These are phyloP conservation scores for Penicillium cinerascens DNA, from an alignment of 495 filamentous ascomycete genomes.

Conservation along the genomic window DNA sequence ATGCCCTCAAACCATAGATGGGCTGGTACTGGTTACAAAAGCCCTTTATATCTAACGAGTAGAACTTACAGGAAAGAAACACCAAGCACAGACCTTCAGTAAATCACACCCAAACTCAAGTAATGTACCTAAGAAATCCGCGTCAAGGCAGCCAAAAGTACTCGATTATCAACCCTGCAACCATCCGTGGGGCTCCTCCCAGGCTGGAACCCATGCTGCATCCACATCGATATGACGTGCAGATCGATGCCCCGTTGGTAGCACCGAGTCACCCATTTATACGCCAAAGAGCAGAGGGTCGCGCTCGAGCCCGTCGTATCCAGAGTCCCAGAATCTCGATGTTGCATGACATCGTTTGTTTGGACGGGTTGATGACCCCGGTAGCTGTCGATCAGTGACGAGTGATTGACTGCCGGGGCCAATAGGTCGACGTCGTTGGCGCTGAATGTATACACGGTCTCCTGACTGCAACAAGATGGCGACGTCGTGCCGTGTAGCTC, in stretches of 20 bases:
- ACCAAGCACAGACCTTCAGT: not conserved
- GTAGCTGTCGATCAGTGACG: not conserved
- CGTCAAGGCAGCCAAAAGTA: not conserved
- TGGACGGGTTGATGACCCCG: not conserved
- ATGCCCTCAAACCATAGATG: slow-evolving; percentile 1
- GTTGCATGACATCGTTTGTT: not conserved
- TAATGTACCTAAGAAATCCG: not conserved
- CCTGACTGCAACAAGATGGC: no score
- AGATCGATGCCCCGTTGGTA: not conserved
- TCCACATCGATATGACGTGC: not conserved
- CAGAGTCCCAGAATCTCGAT: not conserved
- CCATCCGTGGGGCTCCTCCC: not conserved
- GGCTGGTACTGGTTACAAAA: no score
- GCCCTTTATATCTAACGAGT: no score
- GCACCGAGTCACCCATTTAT: not conserved
- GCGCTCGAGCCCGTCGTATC: not conserved
- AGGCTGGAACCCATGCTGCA: not conserved
- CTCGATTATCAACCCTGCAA: not conserved
- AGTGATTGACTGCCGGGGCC: no score
- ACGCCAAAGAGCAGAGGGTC: not conserved
- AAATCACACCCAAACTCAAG: not conserved
- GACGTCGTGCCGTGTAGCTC: no score
- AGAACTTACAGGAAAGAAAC: not conserved
- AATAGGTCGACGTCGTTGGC: not conserved
- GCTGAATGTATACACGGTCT: no score